A percentile compares a stretch with the other conserved stretches of the same genome.
phyloP scores from a whole-genome alignment of 2,329 filamentous ascomycete genomes.

The Ophiocordyceps polyrhachis-furcata region DNA sequence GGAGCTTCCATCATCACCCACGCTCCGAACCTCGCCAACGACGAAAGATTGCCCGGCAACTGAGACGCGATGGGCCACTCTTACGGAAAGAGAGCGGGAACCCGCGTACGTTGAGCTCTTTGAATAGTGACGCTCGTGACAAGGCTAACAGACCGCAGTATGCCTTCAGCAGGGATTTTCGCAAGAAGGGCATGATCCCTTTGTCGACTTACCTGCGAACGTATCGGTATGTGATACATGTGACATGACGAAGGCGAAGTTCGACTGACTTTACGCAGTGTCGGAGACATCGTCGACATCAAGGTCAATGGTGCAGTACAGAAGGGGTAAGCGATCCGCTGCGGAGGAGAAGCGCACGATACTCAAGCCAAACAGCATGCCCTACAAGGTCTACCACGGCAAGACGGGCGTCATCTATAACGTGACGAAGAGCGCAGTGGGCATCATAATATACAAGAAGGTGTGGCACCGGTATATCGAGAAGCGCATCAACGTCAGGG shows the following conservation, averaged over 20 bases:
- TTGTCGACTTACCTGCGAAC: constrained; percentile 87
- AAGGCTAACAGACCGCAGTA: constrained; percentile 31
- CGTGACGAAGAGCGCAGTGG: constrained; percentile 94
- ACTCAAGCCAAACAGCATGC: constrained; percentile 47
- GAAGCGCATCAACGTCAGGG: constrained; percentile 98
- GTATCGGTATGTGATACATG: constrained; percentile 46
- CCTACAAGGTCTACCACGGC: constrained; percentile 98
- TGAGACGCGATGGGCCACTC: constrained; percentile 66
- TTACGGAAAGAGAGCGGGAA: constrained; percentile 71
- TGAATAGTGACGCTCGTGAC: constrained; percentile 4
- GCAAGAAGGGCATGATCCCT: constrained; percentile 85
- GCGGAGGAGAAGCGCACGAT: neutral
- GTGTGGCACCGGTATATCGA: constrained; percentile 99
- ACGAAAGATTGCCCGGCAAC: constrained; percentile 17
- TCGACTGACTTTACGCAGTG: constrained; percentile 38
- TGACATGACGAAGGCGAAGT: constrained; percentile 2
- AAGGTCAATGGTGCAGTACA: constrained; percentile 97
- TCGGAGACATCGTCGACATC: constrained; percentile 98
- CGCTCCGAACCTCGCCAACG: constrained; percentile 24
- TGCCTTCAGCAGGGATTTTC: constrained; percentile 88
- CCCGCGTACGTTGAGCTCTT: constrained; percentile 47
- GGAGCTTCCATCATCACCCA: constrained; percentile 14
- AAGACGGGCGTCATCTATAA: constrained; percentile 99
- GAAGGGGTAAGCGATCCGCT: constrained; percentile 56
- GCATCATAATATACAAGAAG: constrained; percentile 99